Percentiles rank a stretch among this genome's conserved stretches.
Conservation (phyloP, 495 filamentous ascomycete species). For the Podospora anserina region DNA sequence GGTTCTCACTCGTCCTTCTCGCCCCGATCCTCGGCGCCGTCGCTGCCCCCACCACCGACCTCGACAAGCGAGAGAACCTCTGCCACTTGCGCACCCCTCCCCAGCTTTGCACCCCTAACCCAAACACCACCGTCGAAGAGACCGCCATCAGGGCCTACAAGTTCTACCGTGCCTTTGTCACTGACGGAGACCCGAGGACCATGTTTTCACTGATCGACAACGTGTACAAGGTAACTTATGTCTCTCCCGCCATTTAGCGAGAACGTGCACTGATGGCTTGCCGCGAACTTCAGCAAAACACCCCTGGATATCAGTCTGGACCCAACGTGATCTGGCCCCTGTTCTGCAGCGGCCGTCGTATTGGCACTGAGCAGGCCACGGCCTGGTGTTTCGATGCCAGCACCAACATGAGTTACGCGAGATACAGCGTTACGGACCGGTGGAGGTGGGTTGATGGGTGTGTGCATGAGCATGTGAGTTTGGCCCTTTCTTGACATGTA, state of each 20-base stretch:
- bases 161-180: slow-evolving; percentile 49
- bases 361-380: slow-evolving; percentile 41
- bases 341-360: slow-evolving; percentile 42
- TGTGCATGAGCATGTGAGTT: slow-evolving; percentile 48
- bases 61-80: slow-evolving; percentile 43
- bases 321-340: slow-evolving; percentile 42
- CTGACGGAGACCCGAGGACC: slow-evolving; percentile 44
- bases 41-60: slow-evolving; percentile 29
- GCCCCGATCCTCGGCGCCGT: slow-evolving; percentile 20
- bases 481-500: not conserved
- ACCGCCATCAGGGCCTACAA: slow-evolving; percentile 45
- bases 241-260: too few relatives aligned
- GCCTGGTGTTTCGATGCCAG: slow-evolving; percentile 45
- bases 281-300: slow-evolving; percentile 40
- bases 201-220: slow-evolving; percentile 49
- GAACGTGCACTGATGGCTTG: slow-evolving; percentile 3
- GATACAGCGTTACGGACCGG: slow-evolving; percentile 43
- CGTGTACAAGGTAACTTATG: slow-evolving; percentile 11
- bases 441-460: slow-evolving; percentile 48
- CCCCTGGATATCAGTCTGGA: slow-evolving; percentile 40
- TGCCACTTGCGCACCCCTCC: slow-evolving; percentile 42
- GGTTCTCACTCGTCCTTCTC: slow-evolving; percentile 17
- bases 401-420: slow-evolving; percentile 49
- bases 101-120: slow-evolving; percentile 38
- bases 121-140: slow-evolving; percentile 42